Evolutionary conservation across 192 early-diverging fungal species (phyloP), one percentile per base, ranked within the genome.

Genomic region (Backusella tuberculispora): DNA sequence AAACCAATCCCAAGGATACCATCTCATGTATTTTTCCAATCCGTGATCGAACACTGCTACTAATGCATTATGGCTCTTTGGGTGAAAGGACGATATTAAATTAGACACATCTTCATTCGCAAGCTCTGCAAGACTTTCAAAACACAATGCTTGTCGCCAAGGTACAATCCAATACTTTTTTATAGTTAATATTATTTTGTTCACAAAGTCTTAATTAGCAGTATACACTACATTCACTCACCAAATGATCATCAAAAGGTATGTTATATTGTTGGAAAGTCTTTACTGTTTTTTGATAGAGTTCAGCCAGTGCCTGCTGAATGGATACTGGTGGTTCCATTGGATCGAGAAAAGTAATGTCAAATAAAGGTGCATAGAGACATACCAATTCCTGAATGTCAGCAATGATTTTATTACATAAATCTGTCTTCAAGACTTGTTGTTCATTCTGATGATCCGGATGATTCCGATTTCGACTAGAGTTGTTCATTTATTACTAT

Each of bases 231-330:
- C 4, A 34, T 26, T 14, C 14, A 69, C 56, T 64, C 74, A 78
- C 77, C 77, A 72, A 78, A 24, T 78, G 77, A 64, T 68, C 56
- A 69, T 78, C 77, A 64, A 78, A 78, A 7, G 41, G 47, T 21
- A 78, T 60, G 8, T 74, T 68, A 40, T 63, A 38, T 37, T 53
- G 37, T 21, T 63, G 48, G 34, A 74, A 78, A 13, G 48, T 14
- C 19, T 67, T 67, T 41, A 69, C n/a, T 17, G 77, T 78, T 15
- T 70, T 46, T 13, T 64, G 56, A 48, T 78, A 78, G 17, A 78
- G 56, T 6, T 67, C n/a, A 12, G 66, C 65, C 0, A 75, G 10
- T 24, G 48, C 74, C 13, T 67, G 43, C 6, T 75, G 65, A 10
- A 66, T 45, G 10, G 66, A 34, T 5, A 48, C 26, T 13, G 66